Percentiles rank a stretch among this genome's conserved stretches.
These are phyloP conservation scores for Trichoderma cornu-damae DNA, from an alignment of 2,329 filamentous ascomycete genomes.

Conservation along the genomic window DNA sequence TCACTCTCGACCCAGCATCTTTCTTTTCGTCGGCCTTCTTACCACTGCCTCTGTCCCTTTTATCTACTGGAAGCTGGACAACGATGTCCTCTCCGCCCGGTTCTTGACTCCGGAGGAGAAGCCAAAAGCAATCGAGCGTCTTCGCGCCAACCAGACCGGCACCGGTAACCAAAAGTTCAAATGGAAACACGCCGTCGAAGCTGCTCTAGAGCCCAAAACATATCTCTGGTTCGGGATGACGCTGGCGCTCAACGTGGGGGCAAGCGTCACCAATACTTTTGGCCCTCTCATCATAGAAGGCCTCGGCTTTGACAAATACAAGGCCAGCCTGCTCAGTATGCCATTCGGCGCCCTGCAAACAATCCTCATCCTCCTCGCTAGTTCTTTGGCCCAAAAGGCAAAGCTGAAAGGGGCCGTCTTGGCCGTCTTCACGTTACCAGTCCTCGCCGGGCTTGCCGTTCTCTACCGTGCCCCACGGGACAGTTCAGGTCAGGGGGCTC, in stretches of 20 bases:
- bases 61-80: conserved; percentile 56
- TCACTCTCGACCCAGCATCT: conserved; percentile 33
- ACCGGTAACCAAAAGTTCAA: conserved; percentile 67
- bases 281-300: conserved; percentile 58
- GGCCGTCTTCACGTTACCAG: conserved; percentile 49
- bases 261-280: conserved; percentile 59
- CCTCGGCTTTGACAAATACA: conserved; percentile 55
- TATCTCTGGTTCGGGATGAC: conserved; percentile 58
- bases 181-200: conserved; percentile 56
- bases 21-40: conserved; percentile 56
- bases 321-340: conserved; percentile 58
- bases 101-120: conserved; percentile 62
- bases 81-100: conserved; percentile 50
- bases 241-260: conserved; percentile 59
- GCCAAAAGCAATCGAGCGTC: conserved; percentile 62
- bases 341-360: conserved; percentile 61
- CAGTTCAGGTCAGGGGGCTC: conserved; percentile 29
- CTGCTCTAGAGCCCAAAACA: conserved; percentile 45
- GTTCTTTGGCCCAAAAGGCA: conserved; percentile 53
- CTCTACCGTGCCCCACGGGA: conserved; percentile 52
- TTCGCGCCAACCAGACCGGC: conserved; percentile 70
- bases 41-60: conserved; percentile 55
- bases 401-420: conserved; percentile 54
- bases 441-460: conserved; percentile 53
- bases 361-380: conserved; percentile 52